Base-by-base conservation (phyloP, 1,284 basidiomycete species). In the Leccinum pachyderme region DNA sequence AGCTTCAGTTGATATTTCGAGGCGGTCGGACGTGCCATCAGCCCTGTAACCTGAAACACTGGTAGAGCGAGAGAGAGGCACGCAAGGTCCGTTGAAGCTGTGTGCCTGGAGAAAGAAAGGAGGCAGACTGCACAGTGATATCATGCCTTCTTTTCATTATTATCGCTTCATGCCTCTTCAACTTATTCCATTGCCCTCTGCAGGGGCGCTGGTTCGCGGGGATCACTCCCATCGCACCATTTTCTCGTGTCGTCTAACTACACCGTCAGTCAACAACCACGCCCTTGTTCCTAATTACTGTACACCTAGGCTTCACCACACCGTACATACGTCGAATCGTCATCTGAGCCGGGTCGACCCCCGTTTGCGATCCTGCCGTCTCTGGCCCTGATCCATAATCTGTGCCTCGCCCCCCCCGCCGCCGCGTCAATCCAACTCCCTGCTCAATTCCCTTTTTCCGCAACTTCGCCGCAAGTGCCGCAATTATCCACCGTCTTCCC, bases 401-500 rank as follows among this genome's bases (percentile, higher is more conserved):
- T 25, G 52, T 58, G 31, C 60, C 60, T 63, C 58, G 22, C 31
- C 35, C 27, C 15, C 46, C 43, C 41, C 47, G 24, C 59, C 54
- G 33, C 53, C 37, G 25, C 24, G 31, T 32, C 24, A 27, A 39
- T 39, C 18, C 33, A 51, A 11, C 15, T 56, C 41, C 45, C 48
- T 32, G 22, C 12, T 32, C 27, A 28, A 35, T 50, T 37, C 47
- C 53, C 56, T 35, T 55, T 64, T 50, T 63, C 29, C 57, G 60
- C 59, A 32, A 28, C 49, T 29, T 47, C 58, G 39, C 51, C 65
- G 46, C 53, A 67, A 31, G 48, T 53, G 31, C 62, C 63, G 61
- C 65, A 47, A 67, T 55, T 29, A 29, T 24, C 47, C 59, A 31
- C 44, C 28, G 35, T 47, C 51, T 53, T 50, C 32, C 46, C 44